Conservation (phyloP, 2,329 filamentous ascomycete species). For the Pseudogymnoascus sp. region DNA sequence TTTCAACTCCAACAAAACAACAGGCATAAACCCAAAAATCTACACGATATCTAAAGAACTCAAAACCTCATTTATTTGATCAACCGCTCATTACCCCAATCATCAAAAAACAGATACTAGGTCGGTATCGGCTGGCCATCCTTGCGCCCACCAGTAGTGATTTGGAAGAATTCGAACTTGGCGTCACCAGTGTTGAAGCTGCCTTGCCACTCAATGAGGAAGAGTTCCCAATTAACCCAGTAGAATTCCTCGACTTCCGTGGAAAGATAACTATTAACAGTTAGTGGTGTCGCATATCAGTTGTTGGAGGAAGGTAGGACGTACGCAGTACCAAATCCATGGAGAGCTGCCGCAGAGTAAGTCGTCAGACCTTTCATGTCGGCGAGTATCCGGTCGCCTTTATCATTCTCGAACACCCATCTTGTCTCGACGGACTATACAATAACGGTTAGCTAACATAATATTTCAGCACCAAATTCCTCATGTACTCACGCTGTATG, state of each 20-base stretch:
- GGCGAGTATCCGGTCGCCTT: not conserved
- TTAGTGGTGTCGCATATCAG: not conserved
- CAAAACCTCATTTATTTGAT: not conserved
- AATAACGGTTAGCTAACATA: not conserved
- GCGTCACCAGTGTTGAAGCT: not conserved
- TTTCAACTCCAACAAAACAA: not conserved
- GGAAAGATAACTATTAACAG: not conserved
- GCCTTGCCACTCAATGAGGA: not conserved
- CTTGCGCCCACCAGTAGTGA: not conserved
- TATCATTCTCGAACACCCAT: not conserved
- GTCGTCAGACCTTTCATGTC: not conserved
- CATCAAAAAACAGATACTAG: no score
- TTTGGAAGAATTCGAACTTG: constrained; percentile 3
- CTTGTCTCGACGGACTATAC: not conserved
- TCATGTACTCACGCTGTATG: not conserved
- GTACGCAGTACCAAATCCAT: constrained; percentile 2
- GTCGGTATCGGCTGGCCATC: not conserved
- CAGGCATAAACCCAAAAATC: not conserved
- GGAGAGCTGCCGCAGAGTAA: not conserved
- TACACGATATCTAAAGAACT: not conserved
- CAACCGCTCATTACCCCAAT: no score
- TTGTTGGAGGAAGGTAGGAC: not conserved
- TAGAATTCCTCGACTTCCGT: not conserved
- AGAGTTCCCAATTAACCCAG: not conserved
- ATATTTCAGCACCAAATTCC: not conserved